These are phyloP conservation scores for Bipolaris victoriae DNA, from an alignment of 2,329 filamentous ascomycete species.

Conservation along the genomic window DNA sequence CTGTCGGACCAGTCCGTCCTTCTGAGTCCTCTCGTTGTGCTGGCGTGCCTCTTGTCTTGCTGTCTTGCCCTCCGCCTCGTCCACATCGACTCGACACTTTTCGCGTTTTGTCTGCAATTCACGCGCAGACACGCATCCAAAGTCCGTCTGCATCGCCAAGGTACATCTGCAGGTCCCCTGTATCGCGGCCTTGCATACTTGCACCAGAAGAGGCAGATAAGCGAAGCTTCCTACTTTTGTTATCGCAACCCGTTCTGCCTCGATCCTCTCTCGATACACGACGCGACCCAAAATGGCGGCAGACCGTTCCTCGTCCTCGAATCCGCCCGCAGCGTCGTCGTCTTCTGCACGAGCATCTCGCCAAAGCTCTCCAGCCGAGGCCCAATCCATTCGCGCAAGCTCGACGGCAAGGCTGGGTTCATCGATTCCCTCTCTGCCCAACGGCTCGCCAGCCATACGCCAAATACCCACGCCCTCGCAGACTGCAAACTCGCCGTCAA, in stretches of 20 bases:
- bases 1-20: constrained; percentile 15
- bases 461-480: constrained; percentile 59
- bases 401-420: constrained; percentile 63
- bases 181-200: constrained; percentile 21
- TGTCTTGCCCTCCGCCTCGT: constrained; percentile 12
- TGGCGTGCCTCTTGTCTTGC: not conserved
- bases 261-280: constrained; percentile 8
- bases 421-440: constrained; percentile 56
- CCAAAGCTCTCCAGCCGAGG: constrained; percentile 35
- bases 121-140: constrained; percentile 2
- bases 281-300: constrained; percentile 28
- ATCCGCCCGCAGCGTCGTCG: constrained; percentile 39
- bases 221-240: constrained; percentile 18
- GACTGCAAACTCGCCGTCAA: constrained; percentile 49
- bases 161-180: constrained; percentile 4
- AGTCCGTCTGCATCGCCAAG: not conserved
- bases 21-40: constrained; percentile 7
- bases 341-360: constrained; percentile 31
- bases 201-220: constrained; percentile 25
- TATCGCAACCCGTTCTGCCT: not conserved
- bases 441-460: constrained; percentile 56
- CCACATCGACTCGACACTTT: constrained; percentile 1
- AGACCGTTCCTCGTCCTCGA: constrained; percentile 29
- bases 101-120: constrained; percentile 2
- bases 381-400: constrained; percentile 56